A percentile compares a stretch with the other conserved stretches of the same genome.
phyloP scores from a whole-genome alignment of 1,284 basidiomycete species.

The Malassezia dermatis region DNA sequence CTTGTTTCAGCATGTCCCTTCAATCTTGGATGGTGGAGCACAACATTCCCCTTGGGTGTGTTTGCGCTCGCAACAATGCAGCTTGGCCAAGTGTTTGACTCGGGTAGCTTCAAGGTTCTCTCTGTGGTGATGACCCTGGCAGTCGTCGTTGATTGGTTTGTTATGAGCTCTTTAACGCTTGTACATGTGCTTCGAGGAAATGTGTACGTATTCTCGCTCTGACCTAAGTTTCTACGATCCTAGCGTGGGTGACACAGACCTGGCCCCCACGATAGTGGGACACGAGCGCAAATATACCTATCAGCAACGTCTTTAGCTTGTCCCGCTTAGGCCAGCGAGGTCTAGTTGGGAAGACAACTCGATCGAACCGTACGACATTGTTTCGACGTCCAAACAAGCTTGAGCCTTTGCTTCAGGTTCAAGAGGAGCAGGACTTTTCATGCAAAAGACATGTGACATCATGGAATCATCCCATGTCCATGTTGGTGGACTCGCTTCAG shows the following conservation, averaged over 20 bases:
- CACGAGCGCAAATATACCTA: background rate
- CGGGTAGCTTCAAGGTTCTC: constrained; percentile 23
- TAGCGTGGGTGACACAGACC: constrained; percentile 26
- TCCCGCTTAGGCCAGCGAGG: background rate
- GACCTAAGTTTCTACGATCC: constrained; percentile 13
- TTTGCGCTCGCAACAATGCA: constrained; percentile 25
- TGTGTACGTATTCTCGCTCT: constrained; percentile 22
- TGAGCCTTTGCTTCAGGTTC: background rate
- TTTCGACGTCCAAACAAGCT: background rate
- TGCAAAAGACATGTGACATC: background rate
- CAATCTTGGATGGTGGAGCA: constrained; percentile 39
- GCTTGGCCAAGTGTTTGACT: constrained; percentile 27
- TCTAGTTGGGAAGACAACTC: background rate
- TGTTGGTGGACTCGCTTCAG: background rate
- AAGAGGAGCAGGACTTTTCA: background rate
- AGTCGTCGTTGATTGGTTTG: constrained; percentile 28
- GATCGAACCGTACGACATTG: background rate
- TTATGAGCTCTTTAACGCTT: constrained; percentile 19
- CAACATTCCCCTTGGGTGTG: constrained; percentile 35
- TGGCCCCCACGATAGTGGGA: constrained; percentile 9
- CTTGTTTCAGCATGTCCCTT: constrained; percentile 27
- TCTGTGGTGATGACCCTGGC: constrained; percentile 23
- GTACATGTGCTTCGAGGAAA: constrained; percentile 14
- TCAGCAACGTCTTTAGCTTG: background rate
- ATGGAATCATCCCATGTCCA: background rate